Evolutionary conservation across 352 stramenopile species (phyloP), one percentile per base, ranked within the genome.

Genomic region (Bremia lactucae): DNA sequence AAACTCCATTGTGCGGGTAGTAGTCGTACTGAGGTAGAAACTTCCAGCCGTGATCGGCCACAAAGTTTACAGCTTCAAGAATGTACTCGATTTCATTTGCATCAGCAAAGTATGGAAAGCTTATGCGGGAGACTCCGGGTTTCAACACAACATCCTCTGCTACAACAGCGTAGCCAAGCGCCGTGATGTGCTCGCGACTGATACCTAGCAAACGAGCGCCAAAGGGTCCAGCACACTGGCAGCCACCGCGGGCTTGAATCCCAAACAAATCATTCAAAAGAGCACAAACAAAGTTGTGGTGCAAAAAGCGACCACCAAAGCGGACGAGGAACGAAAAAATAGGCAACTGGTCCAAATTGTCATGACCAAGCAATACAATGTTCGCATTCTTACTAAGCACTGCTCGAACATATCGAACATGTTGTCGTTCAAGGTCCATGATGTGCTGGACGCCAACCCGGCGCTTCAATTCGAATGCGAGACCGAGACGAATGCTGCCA

Each of bases 181-280:
- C 58, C 29, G 72, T 55, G 29, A 84, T 87, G 25, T 74, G 48
- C 3, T 72, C 50, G 20, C 73, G 73, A 14, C 64, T 78, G 36
- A 98, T 54, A 11, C 95, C 95, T 5, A 99, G 76, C 15, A 98
- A 55, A 9, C 69, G 64, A 49, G 95, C 82, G 19, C 74, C 90
- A 50, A 97, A 98, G 0, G 93, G 94, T 19, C 95, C 96, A 15
- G 95, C 91, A 83, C 73, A 55, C 55, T 79, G 80, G 95, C 62
- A 72, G 8, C 63, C 63, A 14, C 63, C 67, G 11, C 63, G 64
- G 0, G 57, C 67, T 31, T 75, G 95, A 31, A 99, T 94, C 6
- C 96, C 96, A 66, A 98, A 99, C 5, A 99, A 62, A 66, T 99
- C 96, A 51, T 98, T 98, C 4, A 98, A 67, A 31, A 99, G 55